Base-by-base conservation (phyloP, 441 rosid species). In the Arabidopsis lyrata region DNA sequence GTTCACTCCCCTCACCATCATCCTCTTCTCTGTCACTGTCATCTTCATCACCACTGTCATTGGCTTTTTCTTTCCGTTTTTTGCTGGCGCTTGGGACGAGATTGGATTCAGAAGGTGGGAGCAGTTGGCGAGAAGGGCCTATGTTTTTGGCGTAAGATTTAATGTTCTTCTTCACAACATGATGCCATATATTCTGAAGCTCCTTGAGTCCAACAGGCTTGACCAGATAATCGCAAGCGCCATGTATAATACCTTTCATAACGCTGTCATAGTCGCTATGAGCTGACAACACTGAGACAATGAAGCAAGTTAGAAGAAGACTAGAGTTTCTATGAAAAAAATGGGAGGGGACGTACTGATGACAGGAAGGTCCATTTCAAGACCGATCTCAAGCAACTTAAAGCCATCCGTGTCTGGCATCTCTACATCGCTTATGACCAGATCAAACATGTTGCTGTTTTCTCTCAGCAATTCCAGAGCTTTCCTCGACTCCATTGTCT, bases 361-460 rank as follows among this genome's bases (percentile, higher is more conserved):
- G 68, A 95, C 99, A 54, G 99, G 99, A 77, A 95, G 90, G 83
- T 92, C 99, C 98, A 95, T 95, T 79, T 95, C 98, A 73, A 95
- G 96, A 78, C 97, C 99, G 58, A 87, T 95, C 74, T 95, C 99
- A 54, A 95, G 98, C 44, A 95, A 93, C 90, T 95, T 95, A 74
- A 95, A 95, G 13, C 99, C 99, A 82, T 95, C 95, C 69, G 91
- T 87, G 77, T 93, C 98, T 3, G 99, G 99, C 99, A 96, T 96
- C 79, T 90, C 87, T 39, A 96, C 99, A 85, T 96, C 99, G 66
- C 97, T 96, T 59, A 96, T 96, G 72, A 96, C 96, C 67, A 96
- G 66, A 67, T 96, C 99, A 80, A 78, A 93, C 76, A 79, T 85
- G 73, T 80, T 81, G 54, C 81, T 86, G 76, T 89, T 89, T 72